Percentiles rank a stretch among this genome's conserved stretches.
These are phyloP conservation scores for Boletus rex-veris DNA, from an alignment of 768 basidiomycete genomes.

Conservation along the genomic window DNA sequence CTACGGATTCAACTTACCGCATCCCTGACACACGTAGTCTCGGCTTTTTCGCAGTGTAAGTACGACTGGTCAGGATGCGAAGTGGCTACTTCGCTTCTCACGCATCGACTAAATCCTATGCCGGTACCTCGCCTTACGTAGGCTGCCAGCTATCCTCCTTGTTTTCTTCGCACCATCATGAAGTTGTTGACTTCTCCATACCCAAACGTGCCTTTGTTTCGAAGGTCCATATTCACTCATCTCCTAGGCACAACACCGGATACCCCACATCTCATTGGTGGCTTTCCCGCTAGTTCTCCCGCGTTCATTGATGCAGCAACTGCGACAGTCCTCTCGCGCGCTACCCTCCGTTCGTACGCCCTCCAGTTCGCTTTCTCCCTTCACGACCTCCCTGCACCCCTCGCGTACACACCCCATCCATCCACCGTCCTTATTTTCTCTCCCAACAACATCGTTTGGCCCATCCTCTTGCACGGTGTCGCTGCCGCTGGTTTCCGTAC, in stretches of 20 bases:
- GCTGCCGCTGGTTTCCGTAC: slow-evolving; percentile 65
- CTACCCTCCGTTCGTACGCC: slow-evolving; percentile 47
- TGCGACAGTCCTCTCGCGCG: slow-evolving; percentile 53
- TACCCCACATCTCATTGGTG: slow-evolving; percentile 34
- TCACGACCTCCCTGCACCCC: slow-evolving; percentile 41
- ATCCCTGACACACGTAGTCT: too few species aligned
- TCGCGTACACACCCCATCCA: slow-evolving; percentile 45
- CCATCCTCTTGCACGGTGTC: slow-evolving; percentile 41
- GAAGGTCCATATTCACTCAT: slow-evolving; percentile 33
- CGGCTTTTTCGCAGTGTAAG: too few species aligned
- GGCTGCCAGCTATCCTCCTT: too few species aligned
- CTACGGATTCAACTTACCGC: too few species aligned
- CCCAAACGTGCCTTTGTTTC: slow-evolving; percentile 17
- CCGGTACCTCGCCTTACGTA: too few species aligned
- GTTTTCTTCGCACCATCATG: slow-evolving; percentile 13
- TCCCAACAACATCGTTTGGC: slow-evolving; percentile 61
- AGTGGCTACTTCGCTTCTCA: too few species aligned
- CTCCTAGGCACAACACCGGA: slow-evolving; percentile 19
- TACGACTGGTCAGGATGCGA: too few species aligned
- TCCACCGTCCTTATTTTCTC: slow-evolving; percentile 60
- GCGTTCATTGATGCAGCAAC: slow-evolving; percentile 69
- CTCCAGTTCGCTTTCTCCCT: slow-evolving; percentile 61
- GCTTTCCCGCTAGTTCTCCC: slow-evolving; percentile 40
- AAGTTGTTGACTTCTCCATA: slow-evolving; percentile 20
- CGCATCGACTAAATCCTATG: too few species aligned